These are phyloP conservation scores for Chrysosporium queenslandicum DNA, from an alignment of 2,329 filamentous ascomycete genomes.

Conservation along the genomic window DNA sequence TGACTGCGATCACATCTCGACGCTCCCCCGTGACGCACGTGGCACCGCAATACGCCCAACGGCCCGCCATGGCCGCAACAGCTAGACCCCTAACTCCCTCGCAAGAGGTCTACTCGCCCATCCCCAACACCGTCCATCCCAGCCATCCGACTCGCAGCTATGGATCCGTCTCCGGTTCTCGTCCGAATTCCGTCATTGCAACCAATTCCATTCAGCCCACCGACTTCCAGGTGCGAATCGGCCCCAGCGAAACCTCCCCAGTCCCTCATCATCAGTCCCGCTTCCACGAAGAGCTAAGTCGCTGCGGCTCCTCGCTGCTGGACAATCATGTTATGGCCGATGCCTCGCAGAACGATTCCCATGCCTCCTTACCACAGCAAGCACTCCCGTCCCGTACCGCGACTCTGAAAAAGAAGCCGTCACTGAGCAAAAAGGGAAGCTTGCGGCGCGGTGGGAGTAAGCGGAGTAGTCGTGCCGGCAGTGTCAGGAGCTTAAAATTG, in stretches of 20 bases:
- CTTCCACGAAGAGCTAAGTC: conserved; percentile 34
- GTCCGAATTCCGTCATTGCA: conserved; percentile 35
- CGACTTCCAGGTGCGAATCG: conserved; percentile 31
- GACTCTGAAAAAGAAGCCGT: conserved; percentile 71
- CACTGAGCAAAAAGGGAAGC: conserved; percentile 62
- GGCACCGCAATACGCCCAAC: neutral
- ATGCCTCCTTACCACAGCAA: conserved; percentile 32
- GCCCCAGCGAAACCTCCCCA: conserved; percentile 25
- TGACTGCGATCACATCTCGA: neutral
- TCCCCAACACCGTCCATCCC: conserved; percentile 23
- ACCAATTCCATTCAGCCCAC: conserved; percentile 23
- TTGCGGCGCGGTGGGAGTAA: conserved; percentile 71
- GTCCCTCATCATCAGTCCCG: conserved; percentile 27
- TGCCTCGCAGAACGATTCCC: conserved; percentile 27
- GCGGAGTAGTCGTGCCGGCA: conserved; percentile 72
- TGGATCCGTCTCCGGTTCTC: conserved; percentile 27
- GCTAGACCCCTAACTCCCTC: conserved; percentile 35
- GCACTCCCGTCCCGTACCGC: conserved; percentile 46
- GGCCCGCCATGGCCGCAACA: conserved; percentile 20
- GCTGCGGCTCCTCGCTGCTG: conserved; percentile 27
- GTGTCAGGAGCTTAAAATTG: conserved; percentile 68
- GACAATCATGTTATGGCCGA: conserved; percentile 20
- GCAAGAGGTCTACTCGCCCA: conserved; percentile 30
- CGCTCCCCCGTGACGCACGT: neutral
- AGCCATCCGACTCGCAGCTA: conserved; percentile 24